Evolutionary conservation across 306 rosid species (phyloP), one percentile per base, ranked within the genome.

Genomic region (Carpinus viminea): DNA sequence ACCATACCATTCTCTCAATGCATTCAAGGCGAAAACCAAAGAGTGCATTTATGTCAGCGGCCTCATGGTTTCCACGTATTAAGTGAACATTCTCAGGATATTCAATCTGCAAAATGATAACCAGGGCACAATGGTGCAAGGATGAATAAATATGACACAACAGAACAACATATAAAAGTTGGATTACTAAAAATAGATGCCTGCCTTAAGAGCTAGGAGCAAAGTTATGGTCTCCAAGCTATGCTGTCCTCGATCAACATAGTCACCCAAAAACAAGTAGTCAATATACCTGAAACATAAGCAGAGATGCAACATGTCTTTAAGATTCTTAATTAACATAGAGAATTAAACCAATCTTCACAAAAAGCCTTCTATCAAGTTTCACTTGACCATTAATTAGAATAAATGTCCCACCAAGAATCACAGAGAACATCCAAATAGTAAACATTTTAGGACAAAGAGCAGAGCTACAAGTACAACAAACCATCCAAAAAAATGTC

Each of bases 1-100:
- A 56, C 66, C 76, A 18, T 91, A 96, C 99, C 99, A 96, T 96
- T 91, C 99, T 88, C 89, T 96, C 99, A 70, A 96, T 93, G 93
- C 99, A 96, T 87, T 96, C 99, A 72, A 96, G 89, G 74, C 99
- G 99, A 82, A 96, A 96, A 70, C 99, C 99, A 89, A 96, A 96
- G 20, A 96, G 91, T 56, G 99, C 99, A 88, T 96, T 96, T 84
- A 96, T 95, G 87, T 95, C 99, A 48, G 99, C 99, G 55, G 99
- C 99, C 91, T 95, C 99, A 75, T 95, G 99, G 85, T 96, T 96
- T 85, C 99, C 99, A 51, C 99, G 98, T 86, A 96, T 96, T 82
- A 96, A 86, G 89, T 96, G 99, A 88, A 96, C 90, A 80, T 87
- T 91, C 43, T 96, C 98, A 9, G 99, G 99, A 91, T 96, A 83